Evolutionary conservation across 106 monocot genomes (phyloP), one percentile per base, ranked within the genome.

Genomic region (Dactylorhiza incarnata): DNA sequence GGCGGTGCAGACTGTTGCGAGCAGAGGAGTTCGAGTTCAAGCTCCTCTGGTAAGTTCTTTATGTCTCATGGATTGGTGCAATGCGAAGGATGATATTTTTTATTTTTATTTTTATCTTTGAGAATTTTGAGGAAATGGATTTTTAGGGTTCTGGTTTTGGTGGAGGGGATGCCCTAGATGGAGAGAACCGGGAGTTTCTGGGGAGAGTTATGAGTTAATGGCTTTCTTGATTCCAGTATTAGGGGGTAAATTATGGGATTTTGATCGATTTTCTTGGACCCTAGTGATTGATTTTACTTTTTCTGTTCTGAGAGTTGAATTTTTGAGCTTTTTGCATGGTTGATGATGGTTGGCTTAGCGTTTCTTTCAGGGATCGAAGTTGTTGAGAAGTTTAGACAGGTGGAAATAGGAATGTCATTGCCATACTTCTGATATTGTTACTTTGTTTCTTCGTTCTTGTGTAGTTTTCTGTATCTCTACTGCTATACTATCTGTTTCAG

Each of bases 1-100:
- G 49, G 49, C 49, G 19, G 37, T 19, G 19, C 72, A 48, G 20
- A 9, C 49, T 6, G 47, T 5, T 48, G 23, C 22, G 4, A 48
- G 14, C 14, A 48, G 49, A 72, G 44, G 48, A 12, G 22, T 44
- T 44, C 72, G 72, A 72, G 4, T 72, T 49, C 72, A 72, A 48
- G 72, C 72, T 72, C 72, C 72, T 20, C 47, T 72, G 48, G 72
- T 48, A 72, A 49, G 72, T 72, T 5, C 20, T 72, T 24, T 11
- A n/a, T 48, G 20, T 23, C 7, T 37, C n/a, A 17, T 9, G 9
- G 52, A 52, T 52, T 52, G 52, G 52, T 6, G 9, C 13, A 52
- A 11, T 15, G 52, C 9, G 15, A 52, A 52, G 52, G 52, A 52
- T 25, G 2, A 20, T 22, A 11, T 13, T 23, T 65, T 2, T 46